These are phyloP conservation scores for Conticribra weissflogii DNA, from an alignment of 108 stramenopile genomes.

Conservation along the genomic window DNA sequence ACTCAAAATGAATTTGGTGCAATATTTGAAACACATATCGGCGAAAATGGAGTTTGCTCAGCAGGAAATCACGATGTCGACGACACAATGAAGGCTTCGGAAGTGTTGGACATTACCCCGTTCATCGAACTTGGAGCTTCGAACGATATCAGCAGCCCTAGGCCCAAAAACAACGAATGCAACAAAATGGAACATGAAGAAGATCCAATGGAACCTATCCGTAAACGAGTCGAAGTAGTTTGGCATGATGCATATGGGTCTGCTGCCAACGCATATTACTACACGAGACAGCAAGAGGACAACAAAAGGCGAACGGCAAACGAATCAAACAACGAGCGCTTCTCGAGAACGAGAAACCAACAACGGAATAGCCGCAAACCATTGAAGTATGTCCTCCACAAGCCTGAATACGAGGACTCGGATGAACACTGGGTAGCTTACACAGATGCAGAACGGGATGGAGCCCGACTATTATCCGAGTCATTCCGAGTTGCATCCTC, in stretches of 20 bases:
- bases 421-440: slow-evolving; percentile 1
- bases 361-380: too few species aligned
- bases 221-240: slow-evolving; percentile 35
- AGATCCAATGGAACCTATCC: neutral
- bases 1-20: too few species aligned
- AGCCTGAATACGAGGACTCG: neutral
- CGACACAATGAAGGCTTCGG: neutral
- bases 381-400: neutral
- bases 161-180: neutral
- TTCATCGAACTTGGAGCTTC: too few species aligned
- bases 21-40: too few species aligned
- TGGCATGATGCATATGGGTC: slow-evolving; percentile 37
- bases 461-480: slow-evolving; percentile 46
- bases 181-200: neutral
- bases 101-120: neutral
- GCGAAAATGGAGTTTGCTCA: slow-evolving; percentile 19
- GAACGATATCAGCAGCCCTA: neutral
- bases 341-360: slow-evolving; percentile 2
- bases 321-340: neutral
- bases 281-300: neutral
- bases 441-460: slow-evolving; percentile 44
- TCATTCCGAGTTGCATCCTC: slow-evolving; percentile 50
- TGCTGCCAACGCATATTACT: slow-evolving; percentile 14
- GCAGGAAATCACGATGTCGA: neutral
- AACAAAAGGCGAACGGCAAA: slow-evolving; percentile 1